A percentile compares a stretch with the other conserved stretches of the same genome.
Evolutionary conservation across 1,139 yeast genomes (phyloP).

Genomic region (Kurtzmaniella quercitrusa): DNA sequence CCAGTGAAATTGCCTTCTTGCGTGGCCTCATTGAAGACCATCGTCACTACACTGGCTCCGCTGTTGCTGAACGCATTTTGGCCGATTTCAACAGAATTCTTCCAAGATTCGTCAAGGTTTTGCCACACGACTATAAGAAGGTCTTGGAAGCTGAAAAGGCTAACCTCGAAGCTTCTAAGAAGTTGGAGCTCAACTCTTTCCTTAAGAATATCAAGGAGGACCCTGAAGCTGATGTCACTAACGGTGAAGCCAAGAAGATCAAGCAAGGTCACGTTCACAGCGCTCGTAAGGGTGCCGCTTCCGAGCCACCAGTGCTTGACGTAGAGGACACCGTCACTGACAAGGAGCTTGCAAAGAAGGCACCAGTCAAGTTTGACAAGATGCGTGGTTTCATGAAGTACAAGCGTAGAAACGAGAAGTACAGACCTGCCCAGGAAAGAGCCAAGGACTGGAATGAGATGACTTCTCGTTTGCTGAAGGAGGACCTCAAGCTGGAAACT

Average conservation of each 20-base stretch:
- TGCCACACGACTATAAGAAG: constrained; percentile 87
- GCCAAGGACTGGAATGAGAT: constrained; percentile 91
- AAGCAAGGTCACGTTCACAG: constrained; percentile 43
- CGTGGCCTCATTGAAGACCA: constrained; percentile 94
- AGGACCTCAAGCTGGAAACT: constrained; percentile 84
- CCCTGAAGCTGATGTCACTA: constrained; percentile 82
- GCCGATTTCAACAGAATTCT: constrained; percentile 82
- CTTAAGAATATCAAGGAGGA: constrained; percentile 70
- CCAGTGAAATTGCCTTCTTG: constrained; percentile 89
- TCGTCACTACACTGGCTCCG: constrained; percentile 90
- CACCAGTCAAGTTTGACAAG: constrained; percentile 69
- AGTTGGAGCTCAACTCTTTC: constrained; percentile 53
- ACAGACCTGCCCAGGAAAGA: constrained; percentile 74
- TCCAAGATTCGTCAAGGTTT: constrained; percentile 88
- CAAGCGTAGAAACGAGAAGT: constrained; percentile 81
- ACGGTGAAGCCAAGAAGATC: constrained; percentile 69
- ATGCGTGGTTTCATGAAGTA: constrained; percentile 91
- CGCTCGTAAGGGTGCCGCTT: constrained; percentile 19
- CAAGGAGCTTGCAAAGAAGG: constrained; percentile 58
- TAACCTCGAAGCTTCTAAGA: constrained; percentile 65
- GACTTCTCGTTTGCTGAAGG: constrained; percentile 74
- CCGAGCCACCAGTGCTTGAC: constrained; percentile 84
- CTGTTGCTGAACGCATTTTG: constrained; percentile 79
- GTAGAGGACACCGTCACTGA: constrained; percentile 85
- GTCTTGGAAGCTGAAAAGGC: constrained; percentile 78